Evolutionary conservation across 1,139 yeast species (phyloP).

Genomic region (Kurtzmaniella quercitrusa): DNA sequence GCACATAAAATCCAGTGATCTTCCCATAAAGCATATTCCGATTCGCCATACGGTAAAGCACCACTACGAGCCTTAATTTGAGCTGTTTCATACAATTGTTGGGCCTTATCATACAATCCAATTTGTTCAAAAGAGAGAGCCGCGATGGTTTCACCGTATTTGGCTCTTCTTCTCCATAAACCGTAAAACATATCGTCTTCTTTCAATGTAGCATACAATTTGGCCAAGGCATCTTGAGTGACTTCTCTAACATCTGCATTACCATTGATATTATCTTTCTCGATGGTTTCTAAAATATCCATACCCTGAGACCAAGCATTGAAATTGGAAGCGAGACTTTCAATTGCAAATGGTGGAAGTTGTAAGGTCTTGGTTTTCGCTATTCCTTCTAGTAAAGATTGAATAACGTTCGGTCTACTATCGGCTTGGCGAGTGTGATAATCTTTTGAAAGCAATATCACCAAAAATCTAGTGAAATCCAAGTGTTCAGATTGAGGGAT

Average conservation of each 20-base stretch:
- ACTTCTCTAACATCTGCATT: conserved; percentile 76
- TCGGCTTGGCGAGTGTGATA: conserved; percentile 89
- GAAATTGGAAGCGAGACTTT: conserved; percentile 81
- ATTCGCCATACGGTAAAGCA: conserved; percentile 89
- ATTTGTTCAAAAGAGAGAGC: conserved; percentile 93
- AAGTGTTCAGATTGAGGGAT: conserved; percentile 76
- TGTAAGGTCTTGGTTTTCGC: conserved; percentile 69
- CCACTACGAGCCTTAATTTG: conserved; percentile 97
- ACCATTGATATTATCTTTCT: conserved; percentile 60
- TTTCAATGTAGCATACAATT: conserved; percentile 80
- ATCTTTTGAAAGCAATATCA: conserved; percentile 79
- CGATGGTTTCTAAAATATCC: conserved; percentile 73
- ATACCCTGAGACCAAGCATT: conserved; percentile 92
- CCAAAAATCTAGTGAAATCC: conserved; percentile 77
- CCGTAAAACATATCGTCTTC: conserved; percentile 98
- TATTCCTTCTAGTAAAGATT: conserved; percentile 77
- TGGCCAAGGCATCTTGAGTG: conserved; percentile 86
- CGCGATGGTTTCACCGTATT: conserved; percentile 85
- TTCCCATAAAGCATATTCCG: conserved; percentile 96
- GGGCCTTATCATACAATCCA: conserved; percentile 93
- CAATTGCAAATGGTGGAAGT: conserved; percentile 92
- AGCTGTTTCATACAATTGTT: conserved; percentile 93
- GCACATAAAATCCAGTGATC: conserved; percentile 98
- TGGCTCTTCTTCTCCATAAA: conserved; percentile 93
- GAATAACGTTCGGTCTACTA: conserved; percentile 81